Base-by-base conservation (phyloP, 257 asterid genomes). In the Solanum appendiculatum region DNA sequence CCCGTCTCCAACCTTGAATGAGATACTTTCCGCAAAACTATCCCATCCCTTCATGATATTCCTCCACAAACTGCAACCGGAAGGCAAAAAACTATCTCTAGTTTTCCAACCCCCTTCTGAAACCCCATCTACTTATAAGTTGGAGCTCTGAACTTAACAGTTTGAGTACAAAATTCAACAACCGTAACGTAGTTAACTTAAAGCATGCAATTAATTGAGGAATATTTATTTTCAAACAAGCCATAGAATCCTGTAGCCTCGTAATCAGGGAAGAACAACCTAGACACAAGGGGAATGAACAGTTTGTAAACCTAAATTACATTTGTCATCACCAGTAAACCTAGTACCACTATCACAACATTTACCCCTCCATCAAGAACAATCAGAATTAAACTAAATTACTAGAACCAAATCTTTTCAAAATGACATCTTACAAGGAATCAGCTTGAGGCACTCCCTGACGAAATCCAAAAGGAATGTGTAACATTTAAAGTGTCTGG, bases 371-470 rank as follows among this genome's bases (percentile, higher is more conserved):
- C n/a, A 44, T 78, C 37, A 64, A 78, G 39, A 39, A 78, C 64
- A 78, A 44, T 84, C 6, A n/a, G 78, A 36, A 44, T 39, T 64
- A 27, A 63, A 37, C 33, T 4, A 40, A 10, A 78, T 44, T 29
- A 78, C 64, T 44, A 14, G 12, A 95, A 88, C 98, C 98, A 96
- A 75, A 95, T 90, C 91, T 95, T 97, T 84, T 98, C 98, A 27
- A 86, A 94, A 93, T 3, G 99, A 94, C 86, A 93, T 94, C 31
- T 90, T n/a, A 9, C 87, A 88, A 83, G 90, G 91, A 70, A 89
- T 89, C 48, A 73, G 33, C 18, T 77, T 85, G 54, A 83, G 58
- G 25, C 89, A 87, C 56, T 39, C 87, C 87, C 87, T 83, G 87
- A 42, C 44, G 88, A 93, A 93, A 80, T 94, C 94, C 83, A 89